phyloP scores from a whole-genome alignment of 768 basidiomycete genomes.

The Rhodotorula babjevae region DNA sequence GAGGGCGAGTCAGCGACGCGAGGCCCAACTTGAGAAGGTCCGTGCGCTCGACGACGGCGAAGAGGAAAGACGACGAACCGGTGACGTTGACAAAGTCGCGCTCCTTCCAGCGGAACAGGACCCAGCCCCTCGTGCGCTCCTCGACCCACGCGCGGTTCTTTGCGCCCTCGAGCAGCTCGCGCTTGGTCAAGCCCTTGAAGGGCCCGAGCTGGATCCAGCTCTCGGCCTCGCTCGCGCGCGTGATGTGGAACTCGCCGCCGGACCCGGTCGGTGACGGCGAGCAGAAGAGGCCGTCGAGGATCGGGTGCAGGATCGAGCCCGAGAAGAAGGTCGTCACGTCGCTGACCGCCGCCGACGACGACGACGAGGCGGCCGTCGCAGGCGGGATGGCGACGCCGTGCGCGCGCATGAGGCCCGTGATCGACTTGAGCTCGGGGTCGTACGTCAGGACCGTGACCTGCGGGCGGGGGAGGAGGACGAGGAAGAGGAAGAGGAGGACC shows the following conservation, averaged over 20 bases:
- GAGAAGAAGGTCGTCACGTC: conserved; percentile 39
- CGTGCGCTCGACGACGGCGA: too few relatives aligned
- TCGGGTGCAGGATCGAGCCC: conserved; percentile 34
- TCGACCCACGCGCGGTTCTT: conserved; percentile 28
- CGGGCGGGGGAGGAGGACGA: too few relatives aligned
- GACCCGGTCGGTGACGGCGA: conserved; percentile 12
- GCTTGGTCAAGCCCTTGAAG: conserved; percentile 28
- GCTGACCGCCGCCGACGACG: not conserved
- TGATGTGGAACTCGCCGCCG: conserved; percentile 6
- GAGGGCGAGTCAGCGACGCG: not conserved
- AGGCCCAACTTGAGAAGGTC: not conserved
- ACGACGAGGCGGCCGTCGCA: too few relatives aligned
- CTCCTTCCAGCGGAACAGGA: conserved; percentile 42
- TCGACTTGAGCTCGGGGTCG: not conserved
- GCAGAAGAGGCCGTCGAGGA: conserved; percentile 24
- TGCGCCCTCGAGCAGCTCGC: conserved; percentile 20
- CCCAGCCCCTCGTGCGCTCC: conserved; percentile 28
- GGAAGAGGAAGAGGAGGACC: too few relatives aligned
- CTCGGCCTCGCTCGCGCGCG: conserved; percentile 28
- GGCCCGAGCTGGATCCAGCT: conserved; percentile 39
- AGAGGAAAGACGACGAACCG: conserved; percentile 6
- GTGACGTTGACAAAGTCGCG: conserved; percentile 35
- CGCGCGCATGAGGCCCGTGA: conserved; percentile 39
- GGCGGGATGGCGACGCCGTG: conserved; percentile 30
- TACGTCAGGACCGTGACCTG: conserved; percentile 37